A percentile compares a stretch with the other conserved stretches of the same genome.
Evolutionary conservation across 768 basidiomycete genomes (phyloP).

Genomic region (Russula ochroleuca): DNA sequence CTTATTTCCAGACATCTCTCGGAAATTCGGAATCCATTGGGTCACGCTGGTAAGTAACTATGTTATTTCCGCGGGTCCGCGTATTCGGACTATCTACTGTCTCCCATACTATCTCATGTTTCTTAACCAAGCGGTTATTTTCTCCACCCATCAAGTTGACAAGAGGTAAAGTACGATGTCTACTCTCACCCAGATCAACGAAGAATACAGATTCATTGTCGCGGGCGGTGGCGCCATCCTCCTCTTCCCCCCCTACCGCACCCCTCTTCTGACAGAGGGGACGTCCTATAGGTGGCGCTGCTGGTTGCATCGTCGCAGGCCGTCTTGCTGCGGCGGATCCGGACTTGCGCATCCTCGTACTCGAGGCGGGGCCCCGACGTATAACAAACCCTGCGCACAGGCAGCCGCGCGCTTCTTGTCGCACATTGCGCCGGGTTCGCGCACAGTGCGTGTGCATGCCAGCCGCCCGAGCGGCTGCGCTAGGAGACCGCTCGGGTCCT

Average conservation of each 20-base stretch:
- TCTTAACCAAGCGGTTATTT: neutral
- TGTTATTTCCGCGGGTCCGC: too few relatives aligned
- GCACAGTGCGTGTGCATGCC: constrained; percentile 44
- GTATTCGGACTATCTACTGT: too few relatives aligned
- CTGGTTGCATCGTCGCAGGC: constrained; percentile 54
- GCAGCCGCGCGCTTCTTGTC: constrained; percentile 48
- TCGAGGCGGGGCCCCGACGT: constrained; percentile 60
- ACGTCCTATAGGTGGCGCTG: constrained; percentile 40
- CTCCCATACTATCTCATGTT: too few relatives aligned
- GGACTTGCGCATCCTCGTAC: constrained; percentile 50
- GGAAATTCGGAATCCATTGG: too few relatives aligned
- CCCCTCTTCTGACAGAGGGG: neutral
- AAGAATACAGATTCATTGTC: constrained; percentile 48
- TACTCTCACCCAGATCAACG: neutral
- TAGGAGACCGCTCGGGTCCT: constrained; percentile 44
- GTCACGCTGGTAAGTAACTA: too few relatives aligned
- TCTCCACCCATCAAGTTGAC: too few relatives aligned
- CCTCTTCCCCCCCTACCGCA: neutral
- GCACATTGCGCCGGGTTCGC: constrained; percentile 40
- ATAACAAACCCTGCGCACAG: too few relatives aligned
- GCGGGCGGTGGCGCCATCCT: constrained; percentile 47
- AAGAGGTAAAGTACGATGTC: neutral
- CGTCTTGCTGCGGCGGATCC: constrained; percentile 53
- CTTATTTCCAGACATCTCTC: too few relatives aligned
- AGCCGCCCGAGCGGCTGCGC: constrained; percentile 40